Conservation (phyloP, 768 basidiomycete genomes). For the Amanita rimosa region DNA sequence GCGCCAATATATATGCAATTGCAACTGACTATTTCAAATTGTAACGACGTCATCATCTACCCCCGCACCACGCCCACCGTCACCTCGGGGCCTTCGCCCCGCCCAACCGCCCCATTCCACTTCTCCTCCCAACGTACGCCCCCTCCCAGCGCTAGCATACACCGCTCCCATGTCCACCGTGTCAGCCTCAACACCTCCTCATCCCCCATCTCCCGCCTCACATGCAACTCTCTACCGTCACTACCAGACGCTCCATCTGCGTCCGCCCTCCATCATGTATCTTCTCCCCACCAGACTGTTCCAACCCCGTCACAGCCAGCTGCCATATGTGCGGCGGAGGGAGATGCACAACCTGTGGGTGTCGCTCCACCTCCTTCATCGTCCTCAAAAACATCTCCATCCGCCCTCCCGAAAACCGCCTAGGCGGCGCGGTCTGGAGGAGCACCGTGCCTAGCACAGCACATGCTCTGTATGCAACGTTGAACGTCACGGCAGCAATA, state of each 20-base stretch:
- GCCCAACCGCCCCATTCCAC: not conserved
- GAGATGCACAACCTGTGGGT: conserved; percentile 74
- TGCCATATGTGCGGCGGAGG: conserved; percentile 88
- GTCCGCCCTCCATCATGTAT: conserved; percentile 9
- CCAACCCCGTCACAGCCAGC: conserved; percentile 36
- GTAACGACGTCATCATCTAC: conserved; percentile 14
- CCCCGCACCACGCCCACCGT: conserved; percentile 66
- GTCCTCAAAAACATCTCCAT: conserved; percentile 77
- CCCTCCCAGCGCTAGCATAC: conserved; percentile 39
- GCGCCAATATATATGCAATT: not conserved
- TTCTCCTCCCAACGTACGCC: conserved; percentile 6
- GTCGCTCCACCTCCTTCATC: conserved; percentile 79
- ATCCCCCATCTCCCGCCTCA: conserved; percentile 54
- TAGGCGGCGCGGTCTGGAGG: conserved; percentile 76
- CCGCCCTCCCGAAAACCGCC: conserved; percentile 45
- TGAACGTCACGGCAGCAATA: conserved; percentile 69
- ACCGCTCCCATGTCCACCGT: conserved; percentile 65
- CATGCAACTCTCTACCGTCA: conserved; percentile 76
- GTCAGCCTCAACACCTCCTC: conserved; percentile 63
- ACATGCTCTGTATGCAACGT: conserved; percentile 77
- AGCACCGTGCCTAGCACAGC: conserved; percentile 77
- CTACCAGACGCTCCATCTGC: conserved; percentile 32
- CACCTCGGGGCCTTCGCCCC: conserved; percentile 44
- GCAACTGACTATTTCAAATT: too few species aligned
- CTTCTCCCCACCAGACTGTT: not conserved